Percentiles rank a stretch among this genome's conserved stretches.
Evolutionary conservation across 1,284 basidiomycete genomes (phyloP).

Genomic region (Sporisorium reilianum): DNA sequence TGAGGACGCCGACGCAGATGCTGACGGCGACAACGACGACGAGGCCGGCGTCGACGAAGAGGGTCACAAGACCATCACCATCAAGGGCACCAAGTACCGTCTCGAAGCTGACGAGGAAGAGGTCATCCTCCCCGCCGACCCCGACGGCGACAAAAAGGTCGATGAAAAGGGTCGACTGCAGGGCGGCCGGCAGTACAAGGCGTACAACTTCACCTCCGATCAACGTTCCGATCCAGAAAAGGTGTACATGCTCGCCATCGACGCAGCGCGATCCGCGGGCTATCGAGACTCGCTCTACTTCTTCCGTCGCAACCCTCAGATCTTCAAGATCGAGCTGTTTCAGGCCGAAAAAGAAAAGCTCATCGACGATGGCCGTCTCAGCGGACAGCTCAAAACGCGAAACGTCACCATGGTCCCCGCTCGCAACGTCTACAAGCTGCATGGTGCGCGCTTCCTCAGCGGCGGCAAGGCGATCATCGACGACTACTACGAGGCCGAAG

Average conservation of each 20-base stretch:
- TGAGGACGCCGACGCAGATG: conserved; percentile 22
- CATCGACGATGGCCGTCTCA: conserved; percentile 86
- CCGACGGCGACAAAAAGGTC: conserved; percentile 90
- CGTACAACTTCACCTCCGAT: conserved; percentile 85
- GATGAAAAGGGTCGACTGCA: conserved; percentile 85
- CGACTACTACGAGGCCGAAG: conserved; percentile 92
- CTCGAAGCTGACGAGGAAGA: conserved; percentile 89
- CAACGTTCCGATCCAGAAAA: conserved; percentile 81
- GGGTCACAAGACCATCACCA: conserved; percentile 75
- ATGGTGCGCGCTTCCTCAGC: conserved; percentile 88
- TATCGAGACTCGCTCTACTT: conserved; percentile 97
- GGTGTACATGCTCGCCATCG: conserved; percentile 94
- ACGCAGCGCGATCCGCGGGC: conserved; percentile 93
- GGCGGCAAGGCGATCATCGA: conserved; percentile 90
- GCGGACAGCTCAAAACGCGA: conserved; percentile 86
- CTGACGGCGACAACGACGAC: conserved; percentile 24
- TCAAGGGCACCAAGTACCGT: conserved; percentile 81
- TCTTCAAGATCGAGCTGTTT: conserved; percentile 80
- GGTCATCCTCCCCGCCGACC: conserved; percentile 83
- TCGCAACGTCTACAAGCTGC: conserved; percentile 91
- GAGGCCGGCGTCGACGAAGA: conserved; percentile 44
- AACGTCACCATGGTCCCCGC: conserved; percentile 94
- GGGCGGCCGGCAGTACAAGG: conserved; percentile 89
- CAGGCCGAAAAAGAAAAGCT: conserved; percentile 85
- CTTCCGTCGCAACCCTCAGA: conserved; percentile 88